Conservation (phyloP, 2,329 filamentous ascomycete genomes). For the Diaporthe ilicicola region DNA sequence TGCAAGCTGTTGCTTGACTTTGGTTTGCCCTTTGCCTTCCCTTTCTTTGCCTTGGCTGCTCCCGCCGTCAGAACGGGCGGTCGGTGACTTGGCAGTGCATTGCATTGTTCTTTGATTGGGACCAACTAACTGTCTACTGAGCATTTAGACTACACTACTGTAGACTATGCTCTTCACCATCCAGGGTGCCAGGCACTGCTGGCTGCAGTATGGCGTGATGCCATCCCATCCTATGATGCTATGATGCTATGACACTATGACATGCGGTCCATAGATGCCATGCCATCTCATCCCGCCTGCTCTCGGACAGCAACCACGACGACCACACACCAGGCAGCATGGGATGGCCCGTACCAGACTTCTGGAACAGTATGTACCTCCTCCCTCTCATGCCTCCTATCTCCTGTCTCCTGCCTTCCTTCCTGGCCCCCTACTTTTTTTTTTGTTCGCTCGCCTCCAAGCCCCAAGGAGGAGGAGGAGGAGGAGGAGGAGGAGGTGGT, state of each 20-base stretch:
- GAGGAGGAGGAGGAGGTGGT: background rate
- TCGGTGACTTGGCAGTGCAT: constrained; percentile 26
- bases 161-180: background rate
- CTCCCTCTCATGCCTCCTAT: background rate
- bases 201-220: too few relatives aligned
- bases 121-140: too few relatives aligned
- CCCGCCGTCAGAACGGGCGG: constrained; percentile 4
- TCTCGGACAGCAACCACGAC: background rate
- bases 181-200: too few relatives aligned
- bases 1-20: background rate
- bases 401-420: background rate
- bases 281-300: background rate
- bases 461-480: background rate
- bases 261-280: too few relatives aligned
- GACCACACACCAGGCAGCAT: too few relatives aligned
- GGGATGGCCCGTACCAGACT: too few relatives aligned
- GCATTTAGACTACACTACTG: background rate
- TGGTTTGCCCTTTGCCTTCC: background rate
- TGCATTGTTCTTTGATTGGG: constrained; percentile 12
- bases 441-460: background rate
- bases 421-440: background rate
- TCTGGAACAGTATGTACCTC: too few relatives aligned
- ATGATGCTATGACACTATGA: too few relatives aligned
- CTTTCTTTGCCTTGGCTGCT: background rate
- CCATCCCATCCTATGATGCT: background rate